A percentile compares a stretch with the other conserved stretches of the same genome.
Conservation (phyloP, 345 rosid species). For the Ailanthus altissimus region DNA sequence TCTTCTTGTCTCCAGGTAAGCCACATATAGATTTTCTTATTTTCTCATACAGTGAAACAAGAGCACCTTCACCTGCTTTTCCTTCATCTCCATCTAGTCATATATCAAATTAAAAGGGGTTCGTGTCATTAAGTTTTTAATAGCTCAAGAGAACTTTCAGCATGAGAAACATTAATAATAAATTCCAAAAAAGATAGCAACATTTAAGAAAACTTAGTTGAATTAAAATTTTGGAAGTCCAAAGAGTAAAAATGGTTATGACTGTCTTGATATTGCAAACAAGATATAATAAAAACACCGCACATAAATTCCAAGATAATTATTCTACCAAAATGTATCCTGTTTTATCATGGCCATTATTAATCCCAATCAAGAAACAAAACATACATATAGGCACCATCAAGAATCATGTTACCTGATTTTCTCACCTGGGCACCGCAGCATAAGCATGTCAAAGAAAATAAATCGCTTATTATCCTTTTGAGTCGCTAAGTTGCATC, state of each 20-base stretch:
- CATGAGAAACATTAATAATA: not conserved
- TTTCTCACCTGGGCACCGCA: constrained; percentile 76
- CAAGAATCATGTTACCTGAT: constrained; percentile 40
- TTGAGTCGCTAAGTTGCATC: constrained; percentile 72
- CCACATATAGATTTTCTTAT: constrained; percentile 44
- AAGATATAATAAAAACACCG: no score
- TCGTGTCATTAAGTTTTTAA: not conserved
- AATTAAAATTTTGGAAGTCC: not conserved
- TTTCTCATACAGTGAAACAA: constrained; percentile 54
- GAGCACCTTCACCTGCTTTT: constrained; percentile 40
- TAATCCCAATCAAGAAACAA: not conserved
- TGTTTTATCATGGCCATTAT: not conserved
- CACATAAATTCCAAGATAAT: not conserved
- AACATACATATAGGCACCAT: not conserved
- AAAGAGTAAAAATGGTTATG: not conserved
- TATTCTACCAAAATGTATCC: not conserved
- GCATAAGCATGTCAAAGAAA: constrained; percentile 71
- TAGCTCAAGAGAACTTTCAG: not conserved
- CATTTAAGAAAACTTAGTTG: not conserved
- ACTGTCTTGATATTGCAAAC: not conserved
- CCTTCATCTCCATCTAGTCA: constrained; percentile 46
- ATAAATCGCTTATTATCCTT: constrained; percentile 58
- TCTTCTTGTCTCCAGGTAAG: constrained; percentile 44
- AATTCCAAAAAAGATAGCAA: not conserved
- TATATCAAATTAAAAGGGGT: constrained; percentile 19